Evolutionary conservation across 2,329 filamentous ascomycete species (phyloP), one percentile per base, ranked within the genome.

Genomic region (Pseudogymnoascus sp.): DNA sequence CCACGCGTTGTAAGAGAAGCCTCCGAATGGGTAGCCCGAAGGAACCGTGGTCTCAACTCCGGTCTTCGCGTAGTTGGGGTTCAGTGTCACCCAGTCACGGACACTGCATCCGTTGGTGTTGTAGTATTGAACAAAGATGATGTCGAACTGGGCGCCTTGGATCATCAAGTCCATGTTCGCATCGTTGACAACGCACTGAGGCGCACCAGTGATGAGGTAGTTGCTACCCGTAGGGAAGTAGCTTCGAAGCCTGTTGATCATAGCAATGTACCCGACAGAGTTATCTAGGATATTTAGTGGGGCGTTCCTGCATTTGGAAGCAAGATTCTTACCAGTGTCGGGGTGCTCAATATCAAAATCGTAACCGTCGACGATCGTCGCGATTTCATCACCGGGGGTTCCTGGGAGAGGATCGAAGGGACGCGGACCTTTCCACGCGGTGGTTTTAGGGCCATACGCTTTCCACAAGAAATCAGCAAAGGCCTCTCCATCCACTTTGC

Each of bases 361-460:
- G 55, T 72, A 73, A 14, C 71, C 71, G 63, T 73, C 71, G 62
- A 73, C 66, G 23, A 49, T 26, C 23, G 43, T 49, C 38, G 72
- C 66, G 35, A 72, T 66, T 10, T 59, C 67, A 19, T 63, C 60
- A 14, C 62, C 58, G 35, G 64, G 61, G 2, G 64, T 60, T 26
- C 37, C 61, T 49, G 43, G 43, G 43, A 49, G 23, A 49, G 43
- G 43, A 58, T 71, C 70, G 26, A 72, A 62, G 37, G 71, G 71
- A 33, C 70, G 68, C 37, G 69, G 62, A 16, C 43, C 43, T 29
- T 12, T 6, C 72, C 72, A 75, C 6, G 64, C 62, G 4, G 67
- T 61, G n/a, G 72, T 70, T 16, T 69, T 69, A 7, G 76, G 76
- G 7, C 77, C 76, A 62, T 77, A 78, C 52, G 76, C 73, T 38